These are phyloP conservation scores for Aeschynomene evenia DNA, from an alignment of 306 rosid species.

Conservation along the genomic window DNA sequence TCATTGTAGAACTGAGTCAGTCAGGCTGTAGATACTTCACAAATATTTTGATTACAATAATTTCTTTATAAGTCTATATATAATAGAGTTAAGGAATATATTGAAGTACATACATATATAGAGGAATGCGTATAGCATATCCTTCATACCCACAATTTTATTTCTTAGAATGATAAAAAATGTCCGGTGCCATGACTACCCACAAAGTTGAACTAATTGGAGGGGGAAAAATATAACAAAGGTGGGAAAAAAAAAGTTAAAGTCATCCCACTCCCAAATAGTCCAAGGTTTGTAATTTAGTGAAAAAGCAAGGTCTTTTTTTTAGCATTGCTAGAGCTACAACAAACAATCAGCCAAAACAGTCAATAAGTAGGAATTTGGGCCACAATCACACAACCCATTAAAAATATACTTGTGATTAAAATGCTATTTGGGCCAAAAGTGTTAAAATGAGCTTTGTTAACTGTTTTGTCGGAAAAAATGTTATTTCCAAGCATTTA, in stretches of 20 bases:
- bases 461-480: no score
- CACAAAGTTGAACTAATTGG: conserved; percentile 23
- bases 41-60: no score
- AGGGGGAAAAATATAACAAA: neutral
- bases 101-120: neutral
- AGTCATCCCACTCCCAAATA: conserved; percentile 9
- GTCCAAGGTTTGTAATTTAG: conserved; percentile 40
- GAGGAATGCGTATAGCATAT: neutral
- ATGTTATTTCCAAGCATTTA: no score
- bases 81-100: neutral
- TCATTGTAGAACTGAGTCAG: no score
- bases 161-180: conserved; percentile 14
- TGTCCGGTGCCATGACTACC: neutral
- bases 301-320: conserved; percentile 27
- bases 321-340: no score
- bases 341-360: no score
- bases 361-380: no score
- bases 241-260: neutral
- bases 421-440: no score
- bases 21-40: no score
- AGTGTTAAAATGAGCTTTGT: no score
- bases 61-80: neutral
- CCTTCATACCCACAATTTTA: neutral
- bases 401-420: no score
- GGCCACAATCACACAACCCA: no score